Conservation (phyloP, 305 asterid genomes). For the Galium porrigens region DNA sequence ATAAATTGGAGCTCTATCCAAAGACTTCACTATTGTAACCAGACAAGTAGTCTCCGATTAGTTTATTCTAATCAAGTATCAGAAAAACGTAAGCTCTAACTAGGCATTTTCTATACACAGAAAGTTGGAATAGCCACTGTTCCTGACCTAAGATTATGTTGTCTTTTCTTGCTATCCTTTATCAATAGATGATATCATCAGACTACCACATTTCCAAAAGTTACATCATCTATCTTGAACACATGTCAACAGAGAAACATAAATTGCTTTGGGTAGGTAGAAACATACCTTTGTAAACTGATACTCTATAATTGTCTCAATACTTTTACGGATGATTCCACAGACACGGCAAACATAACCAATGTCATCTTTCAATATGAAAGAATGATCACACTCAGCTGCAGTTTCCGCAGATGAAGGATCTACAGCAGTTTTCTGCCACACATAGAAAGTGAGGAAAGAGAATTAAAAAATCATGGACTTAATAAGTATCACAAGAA, state of each 20-base stretch:
- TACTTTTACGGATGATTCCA: constrained; percentile 73
- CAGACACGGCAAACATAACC: constrained; percentile 93
- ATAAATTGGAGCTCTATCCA: background rate
- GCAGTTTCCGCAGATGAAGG: constrained; percentile 26
- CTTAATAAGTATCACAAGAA: constrained; percentile 8
- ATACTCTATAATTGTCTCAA: constrained; percentile 74
- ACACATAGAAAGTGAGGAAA: constrained; percentile 12
- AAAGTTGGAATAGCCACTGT: background rate
- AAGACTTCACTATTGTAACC: background rate
- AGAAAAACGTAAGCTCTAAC: background rate
- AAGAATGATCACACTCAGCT: constrained; percentile 70
- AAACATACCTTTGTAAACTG: constrained; percentile 65
- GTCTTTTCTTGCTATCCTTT: background rate
- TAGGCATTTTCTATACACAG: background rate
- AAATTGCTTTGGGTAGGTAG: background rate
- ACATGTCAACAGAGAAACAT: background rate
- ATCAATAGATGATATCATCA: background rate
- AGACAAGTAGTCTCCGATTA: background rate
- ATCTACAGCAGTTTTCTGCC: constrained; percentile 44
- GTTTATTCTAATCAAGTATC: background rate
- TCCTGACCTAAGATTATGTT: background rate
- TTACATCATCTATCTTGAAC: background rate
- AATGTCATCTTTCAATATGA: constrained; percentile 74
- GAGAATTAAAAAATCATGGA: constrained; percentile 12
- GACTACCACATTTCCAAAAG: background rate